Percentiles rank a stretch among this genome's conserved stretches.
phyloP scores from a whole-genome alignment of 2,329 filamentous ascomycete species.

The Cladobotryum protrusum region DNA sequence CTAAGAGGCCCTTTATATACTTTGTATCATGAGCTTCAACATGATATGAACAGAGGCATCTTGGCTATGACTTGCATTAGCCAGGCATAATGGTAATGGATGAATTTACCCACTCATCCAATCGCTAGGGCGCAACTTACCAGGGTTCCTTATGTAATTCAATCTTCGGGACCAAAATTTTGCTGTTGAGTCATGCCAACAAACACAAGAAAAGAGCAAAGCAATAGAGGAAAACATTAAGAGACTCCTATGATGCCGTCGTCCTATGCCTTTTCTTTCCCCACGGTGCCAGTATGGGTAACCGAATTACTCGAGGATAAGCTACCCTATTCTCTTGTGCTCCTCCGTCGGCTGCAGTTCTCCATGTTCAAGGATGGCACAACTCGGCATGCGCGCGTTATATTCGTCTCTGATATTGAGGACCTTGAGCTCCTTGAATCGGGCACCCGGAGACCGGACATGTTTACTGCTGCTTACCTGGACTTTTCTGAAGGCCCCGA shows the following conservation, averaged over 20 bases:
- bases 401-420: constrained; percentile 27
- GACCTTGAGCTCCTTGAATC: background rate
- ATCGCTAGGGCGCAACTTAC: no score
- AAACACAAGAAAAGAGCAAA: no score
- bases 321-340: constrained; percentile 52
- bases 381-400: constrained; percentile 36
- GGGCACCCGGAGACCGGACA: background rate
- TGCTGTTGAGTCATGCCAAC: no score
- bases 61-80: no score
- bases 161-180: no score
- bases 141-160: no score
- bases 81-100: no score
- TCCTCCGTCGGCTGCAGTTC: constrained; percentile 59
- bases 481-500: constrained; percentile 56
- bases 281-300: constrained; percentile 29
- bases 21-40: no score
- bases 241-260: constrained; percentile 1
- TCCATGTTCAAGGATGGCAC: constrained; percentile 36
- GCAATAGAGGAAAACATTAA: no score
- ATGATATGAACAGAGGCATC: no score
- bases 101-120: no score
- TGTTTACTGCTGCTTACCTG: constrained; percentile 53
- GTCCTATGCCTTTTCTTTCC: constrained; percentile 18
- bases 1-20: no score
- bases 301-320: constrained; percentile 42